Conservation (phyloP, 1,139 yeast genomes). For the Candida sp. region DNA sequence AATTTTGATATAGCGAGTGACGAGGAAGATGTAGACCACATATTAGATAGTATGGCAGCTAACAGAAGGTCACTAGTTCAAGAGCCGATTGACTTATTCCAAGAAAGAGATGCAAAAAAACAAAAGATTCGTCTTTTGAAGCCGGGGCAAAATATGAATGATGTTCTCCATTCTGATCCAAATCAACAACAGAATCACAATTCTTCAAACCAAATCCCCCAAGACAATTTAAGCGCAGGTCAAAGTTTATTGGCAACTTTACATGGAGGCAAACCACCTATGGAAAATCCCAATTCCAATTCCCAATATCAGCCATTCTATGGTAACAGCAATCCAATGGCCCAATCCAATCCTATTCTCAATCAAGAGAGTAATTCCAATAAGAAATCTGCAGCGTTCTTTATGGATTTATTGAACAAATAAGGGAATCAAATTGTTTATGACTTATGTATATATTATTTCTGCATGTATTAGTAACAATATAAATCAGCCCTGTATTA, state of each 20-base stretch:
- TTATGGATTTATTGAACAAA: conserved; percentile 2
- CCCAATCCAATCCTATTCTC: background rate
- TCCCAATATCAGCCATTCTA: background rate
- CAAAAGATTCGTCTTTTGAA: conserved; percentile 23
- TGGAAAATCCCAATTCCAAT: background rate
- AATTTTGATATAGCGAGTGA: conserved; percentile 34
- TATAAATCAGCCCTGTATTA: background rate
- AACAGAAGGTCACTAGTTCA: conserved; percentile 4
- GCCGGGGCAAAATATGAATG: conserved; percentile 25
- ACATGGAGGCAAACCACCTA: conserved; percentile 11
- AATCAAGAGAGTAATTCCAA: background rate
- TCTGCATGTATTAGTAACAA: background rate
- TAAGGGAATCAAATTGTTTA: background rate
- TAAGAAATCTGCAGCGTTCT: conserved; percentile 1
- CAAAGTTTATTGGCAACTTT: conserved; percentile 15
- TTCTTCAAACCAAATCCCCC: conserved; percentile 3
- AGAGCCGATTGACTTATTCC: conserved; percentile 3
- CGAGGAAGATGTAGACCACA: conserved; percentile 21
- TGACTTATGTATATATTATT: background rate
- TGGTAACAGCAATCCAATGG: background rate
- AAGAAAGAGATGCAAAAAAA: conserved; percentile 12
- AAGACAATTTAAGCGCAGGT: conserved; percentile 5
- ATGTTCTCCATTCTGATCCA: conserved; percentile 4
- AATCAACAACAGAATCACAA: background rate
- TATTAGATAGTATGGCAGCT: conserved; percentile 9